phyloP scores from a whole-genome alignment of 352 stramenopile genomes.

The Pythium brachiatum region DNA sequence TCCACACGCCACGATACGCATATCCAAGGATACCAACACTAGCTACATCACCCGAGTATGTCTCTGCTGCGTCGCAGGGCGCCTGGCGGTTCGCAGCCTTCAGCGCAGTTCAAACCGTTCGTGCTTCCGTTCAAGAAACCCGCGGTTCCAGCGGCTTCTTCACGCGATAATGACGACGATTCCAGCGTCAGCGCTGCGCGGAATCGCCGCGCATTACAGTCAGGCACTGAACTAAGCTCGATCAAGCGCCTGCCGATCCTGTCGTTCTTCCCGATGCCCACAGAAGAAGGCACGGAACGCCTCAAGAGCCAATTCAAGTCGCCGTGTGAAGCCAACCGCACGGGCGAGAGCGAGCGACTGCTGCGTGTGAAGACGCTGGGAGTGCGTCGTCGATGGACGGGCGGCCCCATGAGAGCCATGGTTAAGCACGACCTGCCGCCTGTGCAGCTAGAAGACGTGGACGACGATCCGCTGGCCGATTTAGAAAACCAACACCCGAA shows the following conservation, averaged over 20 bases:
- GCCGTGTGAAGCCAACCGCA: conserved; percentile 57
- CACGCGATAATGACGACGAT: conserved; percentile 34
- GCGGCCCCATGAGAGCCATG: conserved; percentile 45
- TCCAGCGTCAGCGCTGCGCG: conserved; percentile 27
- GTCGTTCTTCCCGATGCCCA: conserved; percentile 72
- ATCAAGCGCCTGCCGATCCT: conserved; percentile 83
- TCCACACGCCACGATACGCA: not conserved
- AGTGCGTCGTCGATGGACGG: conserved; percentile 63
- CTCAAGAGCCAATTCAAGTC: conserved; percentile 78
- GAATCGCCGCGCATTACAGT: conserved; percentile 55
- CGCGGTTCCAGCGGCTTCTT: not conserved
- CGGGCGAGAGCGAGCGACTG: conserved; percentile 72
- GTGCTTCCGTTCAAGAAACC: conserved; percentile 58
- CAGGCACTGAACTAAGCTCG: conserved; percentile 33
- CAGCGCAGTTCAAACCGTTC: conserved; percentile 71
- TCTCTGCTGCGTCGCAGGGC: conserved; percentile 48
- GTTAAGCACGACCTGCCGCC: conserved; percentile 63
- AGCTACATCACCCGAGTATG: conserved; percentile 17
- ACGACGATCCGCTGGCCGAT: conserved; percentile 38
- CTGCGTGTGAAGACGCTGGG: conserved; percentile 84
- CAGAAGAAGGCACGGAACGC: conserved; percentile 48
- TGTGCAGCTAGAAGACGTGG: conserved; percentile 53
- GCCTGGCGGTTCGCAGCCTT: conserved; percentile 5
- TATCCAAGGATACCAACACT: not conserved
- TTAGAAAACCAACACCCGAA: conserved; percentile 26